Evolutionary conservation across 2,329 filamentous ascomycete genomes (phyloP).

Genomic region (Ceratocystis cubensis): DNA sequence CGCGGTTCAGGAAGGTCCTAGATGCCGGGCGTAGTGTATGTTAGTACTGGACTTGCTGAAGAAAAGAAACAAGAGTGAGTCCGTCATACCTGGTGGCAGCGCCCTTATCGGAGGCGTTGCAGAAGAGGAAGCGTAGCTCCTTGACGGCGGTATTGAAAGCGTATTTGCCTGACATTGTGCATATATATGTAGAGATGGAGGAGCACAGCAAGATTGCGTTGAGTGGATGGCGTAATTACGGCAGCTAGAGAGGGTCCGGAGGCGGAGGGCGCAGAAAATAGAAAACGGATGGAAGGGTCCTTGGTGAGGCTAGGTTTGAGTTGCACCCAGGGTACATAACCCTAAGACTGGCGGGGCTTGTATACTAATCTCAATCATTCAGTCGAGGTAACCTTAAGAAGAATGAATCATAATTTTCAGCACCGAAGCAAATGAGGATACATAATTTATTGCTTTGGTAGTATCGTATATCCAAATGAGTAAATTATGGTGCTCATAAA

Average conservation of each 20-base stretch:
- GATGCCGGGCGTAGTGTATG: constrained; percentile 15
- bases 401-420: too few species aligned
- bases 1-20: constrained; percentile 78
- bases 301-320: too few species aligned
- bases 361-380: neutral
- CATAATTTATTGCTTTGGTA: too few species aligned
- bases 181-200: neutral
- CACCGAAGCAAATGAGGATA: too few species aligned
- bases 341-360: neutral
- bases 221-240: neutral
- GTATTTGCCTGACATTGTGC: constrained; percentile 52
- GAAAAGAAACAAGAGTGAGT: neutral
- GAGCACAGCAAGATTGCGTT: neutral
- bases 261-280: too few species aligned
- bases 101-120: constrained; percentile 85
- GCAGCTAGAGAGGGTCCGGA: neutral
- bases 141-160: constrained; percentile 78
- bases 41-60: neutral
- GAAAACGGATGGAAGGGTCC: too few species aligned
- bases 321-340: neutral
- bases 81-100: constrained; percentile 61
- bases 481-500: too few species aligned
- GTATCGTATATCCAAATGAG: too few species aligned
- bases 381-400: too few species aligned
- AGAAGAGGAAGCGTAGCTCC: constrained; percentile 95